Conservation (phyloP, 441 rosid genomes). For the Corymbia calophylla region DNA sequence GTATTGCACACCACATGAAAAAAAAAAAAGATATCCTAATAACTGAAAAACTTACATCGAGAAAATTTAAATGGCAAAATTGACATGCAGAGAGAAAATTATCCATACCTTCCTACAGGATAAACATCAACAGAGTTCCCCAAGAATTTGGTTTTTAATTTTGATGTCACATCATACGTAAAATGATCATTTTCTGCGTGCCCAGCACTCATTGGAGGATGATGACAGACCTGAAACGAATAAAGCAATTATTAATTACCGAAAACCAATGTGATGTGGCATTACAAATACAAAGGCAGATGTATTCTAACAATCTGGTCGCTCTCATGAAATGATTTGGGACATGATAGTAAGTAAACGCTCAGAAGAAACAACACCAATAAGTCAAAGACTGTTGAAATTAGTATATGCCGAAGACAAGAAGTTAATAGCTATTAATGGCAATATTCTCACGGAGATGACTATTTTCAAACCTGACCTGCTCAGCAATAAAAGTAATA, state of each 20-base stretch:
- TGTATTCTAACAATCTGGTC: not conserved
- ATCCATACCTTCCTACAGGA: slow-evolving; percentile 84
- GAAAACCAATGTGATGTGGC: not conserved
- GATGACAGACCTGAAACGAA: slow-evolving; percentile 80
- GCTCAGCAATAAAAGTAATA: not conserved
- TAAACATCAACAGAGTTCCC: slow-evolving; percentile 92
- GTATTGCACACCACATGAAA: not conserved
- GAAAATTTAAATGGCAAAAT: not conserved
- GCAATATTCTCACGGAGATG: not conserved
- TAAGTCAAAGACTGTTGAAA: not conserved
- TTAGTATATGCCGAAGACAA: not conserved
- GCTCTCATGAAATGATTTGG: not conserved
- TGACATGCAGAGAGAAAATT: not conserved
- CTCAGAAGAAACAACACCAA: not conserved
- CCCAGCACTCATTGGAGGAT: slow-evolving; percentile 94
- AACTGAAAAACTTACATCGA: not conserved
- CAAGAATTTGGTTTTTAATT: slow-evolving; percentile 83
- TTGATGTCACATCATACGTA: slow-evolving; percentile 79
- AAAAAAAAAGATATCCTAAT: not conserved
- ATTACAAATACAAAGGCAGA: not conserved
- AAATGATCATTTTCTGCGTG: slow-evolving; percentile 99
- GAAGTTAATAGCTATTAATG: not conserved
- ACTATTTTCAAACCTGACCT: not conserved
- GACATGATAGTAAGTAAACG: not conserved
- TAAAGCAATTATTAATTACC: not conserved